Base-by-base conservation (phyloP, 768 basidiomycete species). In the Xanthoconium stramineum region DNA sequence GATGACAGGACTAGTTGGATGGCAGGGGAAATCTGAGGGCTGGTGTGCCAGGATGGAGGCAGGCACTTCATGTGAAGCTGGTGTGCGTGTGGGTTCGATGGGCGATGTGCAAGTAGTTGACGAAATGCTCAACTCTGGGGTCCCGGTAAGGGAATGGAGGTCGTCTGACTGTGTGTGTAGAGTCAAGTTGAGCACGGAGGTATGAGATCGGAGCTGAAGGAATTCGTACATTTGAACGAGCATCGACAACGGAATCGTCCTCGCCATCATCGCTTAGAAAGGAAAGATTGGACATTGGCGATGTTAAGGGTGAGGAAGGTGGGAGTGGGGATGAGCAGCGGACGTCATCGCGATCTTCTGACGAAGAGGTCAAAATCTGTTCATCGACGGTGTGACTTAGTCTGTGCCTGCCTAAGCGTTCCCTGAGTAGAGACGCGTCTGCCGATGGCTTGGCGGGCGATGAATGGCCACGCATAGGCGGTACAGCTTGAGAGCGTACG, bases 281-380 rank as follows among this genome's bases (percentile, higher is more conserved):
- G 37, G 72, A 67, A 37, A 73, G 66, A 36, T 63, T 60, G 24
- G 76, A 74, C 58, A 76, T 69, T 13, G 78, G 79, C 0, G 80
- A 80, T 30, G 74, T 61, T 6, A 74, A 71, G 20, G 79, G 78
- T 3, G 80, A 79, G 14, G 80, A 80, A 14, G 79, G 74, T 7
- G 69, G 64, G 49, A 69, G 67, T 40, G 65, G 37, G 19, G 71
- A 69, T 36, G 57, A 61, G 47, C 17, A 65, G 29, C 55, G 61
- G 38, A 53, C 45, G 15, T 64, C 66, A 15, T 69, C 52, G 19
- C 49, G 48, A 20, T 58, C 60, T 37, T 55, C 37, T 19, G 53
- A 43, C 10, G 50, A 54, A 0, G 54, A 52, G 2, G 53, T 32
- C 5, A 28, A 56, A 35, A 19, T 20, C 6, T 57, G 57, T 2